These are phyloP conservation scores for Catenaria anguillulae DNA, from an alignment of 371 early-diverging fungal species.

Conservation along the genomic window DNA sequence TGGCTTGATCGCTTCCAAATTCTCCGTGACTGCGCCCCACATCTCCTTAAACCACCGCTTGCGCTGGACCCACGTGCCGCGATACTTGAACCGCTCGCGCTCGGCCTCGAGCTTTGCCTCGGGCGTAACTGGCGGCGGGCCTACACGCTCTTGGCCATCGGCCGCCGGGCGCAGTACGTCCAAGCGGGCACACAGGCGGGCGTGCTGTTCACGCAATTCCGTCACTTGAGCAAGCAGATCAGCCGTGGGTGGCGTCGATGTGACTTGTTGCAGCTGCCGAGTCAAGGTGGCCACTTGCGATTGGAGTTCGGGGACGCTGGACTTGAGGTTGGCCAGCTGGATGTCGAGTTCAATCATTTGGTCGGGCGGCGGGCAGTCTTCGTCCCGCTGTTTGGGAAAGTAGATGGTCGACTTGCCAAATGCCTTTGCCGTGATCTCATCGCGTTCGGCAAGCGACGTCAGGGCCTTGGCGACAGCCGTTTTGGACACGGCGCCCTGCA, in stretches of 20 bases:
- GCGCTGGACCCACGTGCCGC: slow-evolving; percentile 27
- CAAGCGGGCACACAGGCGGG: neutral
- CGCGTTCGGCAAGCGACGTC: slow-evolving; percentile 21
- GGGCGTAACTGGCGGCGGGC: slow-evolving; percentile 8
- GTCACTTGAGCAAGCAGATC: neutral
- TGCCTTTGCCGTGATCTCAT: slow-evolving; percentile 18
- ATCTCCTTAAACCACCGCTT: slow-evolving; percentile 30
- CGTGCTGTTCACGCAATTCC: neutral
- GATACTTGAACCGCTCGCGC: slow-evolving; percentile 14
- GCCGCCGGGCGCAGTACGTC: neutral
- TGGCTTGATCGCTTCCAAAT: slow-evolving; percentile 23
- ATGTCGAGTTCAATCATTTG: slow-evolving; percentile 16
- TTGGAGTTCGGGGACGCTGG: neutral
- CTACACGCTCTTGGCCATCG: too few relatives aligned
- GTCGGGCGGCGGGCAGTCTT: slow-evolving; percentile 16
- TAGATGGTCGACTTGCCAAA: slow-evolving; percentile 35
- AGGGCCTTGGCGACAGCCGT: slow-evolving; percentile 23
- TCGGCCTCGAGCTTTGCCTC: slow-evolving; percentile 11
- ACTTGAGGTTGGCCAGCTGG: slow-evolving; percentile 6
- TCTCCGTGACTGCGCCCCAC: slow-evolving; percentile 26
- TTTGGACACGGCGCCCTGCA: slow-evolving; percentile 21
- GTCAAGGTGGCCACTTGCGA: neutral
- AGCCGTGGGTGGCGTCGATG: neutral
- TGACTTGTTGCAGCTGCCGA: neutral
- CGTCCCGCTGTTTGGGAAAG: slow-evolving; percentile 18